Percentiles rank a stretch among this genome's conserved stretches.
Evolutionary conservation across 176 grass and related monocot species (phyloP).

Genomic region (Chloris gayana): DNA sequence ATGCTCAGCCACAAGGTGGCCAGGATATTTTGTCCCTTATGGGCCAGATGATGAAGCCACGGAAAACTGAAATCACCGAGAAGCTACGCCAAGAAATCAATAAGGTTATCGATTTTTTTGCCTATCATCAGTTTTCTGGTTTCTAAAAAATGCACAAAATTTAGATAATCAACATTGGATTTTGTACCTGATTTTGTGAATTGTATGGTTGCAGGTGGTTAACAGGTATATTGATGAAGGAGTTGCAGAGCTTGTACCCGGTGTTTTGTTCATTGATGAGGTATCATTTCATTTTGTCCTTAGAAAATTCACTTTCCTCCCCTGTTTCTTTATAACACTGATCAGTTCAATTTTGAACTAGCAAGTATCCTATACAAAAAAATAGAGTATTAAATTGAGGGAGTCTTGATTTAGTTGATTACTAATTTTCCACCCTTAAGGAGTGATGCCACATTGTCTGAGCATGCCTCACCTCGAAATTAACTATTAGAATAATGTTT

Average conservation of each 20-base stretch:
- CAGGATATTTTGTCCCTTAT: slow-evolving; percentile 98
- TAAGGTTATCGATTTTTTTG: slow-evolving; percentile 56
- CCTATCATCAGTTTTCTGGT: neutral
- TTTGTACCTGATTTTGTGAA: slow-evolving; percentile 8
- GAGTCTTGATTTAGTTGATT: neutral
- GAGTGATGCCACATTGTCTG: neutral
- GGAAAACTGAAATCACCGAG: slow-evolving; percentile 96
- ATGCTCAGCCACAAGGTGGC: slow-evolving; percentile 97
- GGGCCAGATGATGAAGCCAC: slow-evolving; percentile 96
- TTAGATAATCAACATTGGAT: neutral
- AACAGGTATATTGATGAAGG: slow-evolving; percentile 94
- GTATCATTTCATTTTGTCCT: slow-evolving; percentile 43
- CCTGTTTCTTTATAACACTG: neutral
- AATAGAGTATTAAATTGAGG: neutral
- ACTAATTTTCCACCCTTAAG: neutral
- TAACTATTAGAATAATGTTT: slow-evolving; percentile 19
- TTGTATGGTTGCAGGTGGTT: slow-evolving; percentile 65
- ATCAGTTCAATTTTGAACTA: neutral
- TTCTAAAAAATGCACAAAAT: slow-evolving; percentile 4
- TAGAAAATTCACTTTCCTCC: neutral
- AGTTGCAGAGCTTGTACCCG: slow-evolving; percentile 93
- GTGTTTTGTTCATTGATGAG: slow-evolving; percentile 97
- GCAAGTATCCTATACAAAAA: neutral
- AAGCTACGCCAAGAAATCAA: slow-evolving; percentile 96
- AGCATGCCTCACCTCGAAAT: slow-evolving; percentile 21